Evolutionary conservation across 176 grass and related monocot genomes (phyloP).

Genomic region (Canna indica): DNA sequence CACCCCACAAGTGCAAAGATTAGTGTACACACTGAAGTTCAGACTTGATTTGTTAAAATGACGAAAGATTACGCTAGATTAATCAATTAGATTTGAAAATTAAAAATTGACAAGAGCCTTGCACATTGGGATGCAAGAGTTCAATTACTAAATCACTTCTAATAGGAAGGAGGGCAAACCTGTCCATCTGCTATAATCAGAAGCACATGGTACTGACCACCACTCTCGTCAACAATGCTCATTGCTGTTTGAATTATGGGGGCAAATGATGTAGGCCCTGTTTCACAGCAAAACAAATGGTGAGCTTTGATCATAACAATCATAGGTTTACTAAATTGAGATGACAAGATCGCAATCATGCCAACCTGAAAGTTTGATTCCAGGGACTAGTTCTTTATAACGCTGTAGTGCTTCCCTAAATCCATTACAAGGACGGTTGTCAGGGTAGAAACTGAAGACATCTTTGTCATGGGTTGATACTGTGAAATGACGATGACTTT

Average conservation of each 20-base stretch:
- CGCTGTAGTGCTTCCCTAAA: conserved; percentile 55
- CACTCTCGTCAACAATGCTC: conserved; percentile 65
- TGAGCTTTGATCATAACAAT: background rate
- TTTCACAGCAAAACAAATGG: background rate
- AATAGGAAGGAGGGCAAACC: conserved; percentile 29
- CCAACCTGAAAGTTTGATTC: conserved; percentile 49
- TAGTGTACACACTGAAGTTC: too few species aligned
- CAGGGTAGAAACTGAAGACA: conserved; percentile 66
- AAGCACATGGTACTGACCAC: conserved; percentile 84
- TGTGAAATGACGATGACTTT: conserved; percentile 15
- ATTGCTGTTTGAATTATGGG: conserved; percentile 70
- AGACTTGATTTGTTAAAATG: too few species aligned
- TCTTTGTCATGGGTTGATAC: conserved; percentile 66
- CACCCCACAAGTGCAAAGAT: too few species aligned
- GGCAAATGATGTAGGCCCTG: conserved; percentile 75
- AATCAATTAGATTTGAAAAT: too few species aligned
- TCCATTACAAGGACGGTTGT: conserved; percentile 50
- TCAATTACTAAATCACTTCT: too few species aligned
- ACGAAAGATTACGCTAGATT: too few species aligned
- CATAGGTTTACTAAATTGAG: background rate
- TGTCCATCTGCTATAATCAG: conserved; percentile 88
- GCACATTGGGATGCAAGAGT: too few species aligned
- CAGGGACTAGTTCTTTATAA: conserved; percentile 64
- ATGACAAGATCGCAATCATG: background rate
- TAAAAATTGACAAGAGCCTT: too few species aligned